Conservation (phyloP, 495 filamentous ascomycete genomes). For the Annulohypoxylon bovei region DNA sequence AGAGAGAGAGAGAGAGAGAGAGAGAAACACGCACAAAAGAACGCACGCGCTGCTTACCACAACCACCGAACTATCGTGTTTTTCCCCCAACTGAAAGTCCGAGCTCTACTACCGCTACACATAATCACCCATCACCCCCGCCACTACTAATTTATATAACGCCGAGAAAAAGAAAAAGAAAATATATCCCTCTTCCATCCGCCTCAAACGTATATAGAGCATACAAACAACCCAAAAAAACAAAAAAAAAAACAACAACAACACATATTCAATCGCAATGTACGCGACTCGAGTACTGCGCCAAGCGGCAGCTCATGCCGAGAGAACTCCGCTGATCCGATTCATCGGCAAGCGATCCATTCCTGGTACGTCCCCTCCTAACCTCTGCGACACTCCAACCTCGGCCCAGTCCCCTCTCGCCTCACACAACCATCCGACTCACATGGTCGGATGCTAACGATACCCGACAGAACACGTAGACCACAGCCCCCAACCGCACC, state of each 20-base stretch:
- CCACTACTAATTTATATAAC: constrained; percentile 32
- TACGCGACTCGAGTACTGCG: constrained; percentile 72
- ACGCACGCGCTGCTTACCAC: constrained; percentile 24
- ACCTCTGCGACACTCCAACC: constrained; percentile 4
- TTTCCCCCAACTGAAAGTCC: constrained; percentile 38
- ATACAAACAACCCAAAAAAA: neutral
- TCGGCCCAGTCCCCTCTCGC: neutral
- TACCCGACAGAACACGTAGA: constrained; percentile 67
- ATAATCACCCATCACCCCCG: constrained; percentile 3
- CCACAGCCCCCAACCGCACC: constrained; percentile 71
- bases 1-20: no score
- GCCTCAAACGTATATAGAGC: neutral
- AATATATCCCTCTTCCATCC: neutral
- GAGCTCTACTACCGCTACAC: constrained; percentile 1
- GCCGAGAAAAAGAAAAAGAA: constrained; percentile 14
- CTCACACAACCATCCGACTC: neutral
- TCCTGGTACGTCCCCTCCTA: constrained; percentile 69
- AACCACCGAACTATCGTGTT: neutral
- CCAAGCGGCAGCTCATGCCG: constrained; percentile 67
- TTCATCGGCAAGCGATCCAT: constrained; percentile 89
- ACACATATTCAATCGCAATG: constrained; percentile 55
- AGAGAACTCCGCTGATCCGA: constrained; percentile 84
- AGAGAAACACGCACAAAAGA: no score
- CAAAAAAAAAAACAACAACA: neutral
- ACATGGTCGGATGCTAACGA: constrained; percentile 13